Evolutionary conservation across 2,329 filamentous ascomycete genomes (phyloP).

Genomic region (Metarhizium anisopliae): DNA sequence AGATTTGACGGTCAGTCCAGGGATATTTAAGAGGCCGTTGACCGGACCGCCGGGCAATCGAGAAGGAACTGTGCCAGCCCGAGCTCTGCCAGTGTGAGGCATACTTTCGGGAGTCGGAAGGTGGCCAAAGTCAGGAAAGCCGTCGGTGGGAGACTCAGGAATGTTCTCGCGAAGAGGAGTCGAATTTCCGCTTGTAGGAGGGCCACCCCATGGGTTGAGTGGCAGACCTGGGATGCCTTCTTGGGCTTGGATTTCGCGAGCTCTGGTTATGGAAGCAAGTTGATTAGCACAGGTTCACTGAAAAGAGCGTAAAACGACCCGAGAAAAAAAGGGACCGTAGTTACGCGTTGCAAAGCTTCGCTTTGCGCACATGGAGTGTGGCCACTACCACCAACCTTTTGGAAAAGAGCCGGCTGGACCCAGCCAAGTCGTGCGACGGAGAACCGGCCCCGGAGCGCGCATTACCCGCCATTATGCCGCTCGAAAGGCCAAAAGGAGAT

Average conservation of each 20-base stretch:
- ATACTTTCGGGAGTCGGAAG: constrained; percentile 57
- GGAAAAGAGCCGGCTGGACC: constrained; percentile 69
- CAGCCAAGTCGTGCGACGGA: constrained; percentile 81
- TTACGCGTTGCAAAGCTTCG: neutral
- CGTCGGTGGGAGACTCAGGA: constrained; percentile 91
- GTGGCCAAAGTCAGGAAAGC: constrained; percentile 82
- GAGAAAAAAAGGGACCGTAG: neutral
- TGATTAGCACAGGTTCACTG: neutral
- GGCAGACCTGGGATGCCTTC: constrained; percentile 68
- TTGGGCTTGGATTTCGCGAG: constrained; percentile 93
- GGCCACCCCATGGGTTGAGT: constrained; percentile 81
- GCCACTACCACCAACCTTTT: constrained; percentile 66
- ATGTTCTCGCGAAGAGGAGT: constrained; percentile 96
- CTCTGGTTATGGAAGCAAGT: constrained; percentile 42
- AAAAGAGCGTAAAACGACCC: neutral
- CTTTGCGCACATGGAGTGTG: neutral
- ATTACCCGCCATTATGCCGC: constrained; percentile 51
- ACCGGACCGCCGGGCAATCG: constrained; percentile 72
- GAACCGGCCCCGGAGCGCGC: constrained; percentile 83
- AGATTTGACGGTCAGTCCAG: constrained; percentile 60
- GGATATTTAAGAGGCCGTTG: constrained; percentile 48
- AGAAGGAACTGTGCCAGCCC: constrained; percentile 93
- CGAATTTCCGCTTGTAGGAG: constrained; percentile 91
- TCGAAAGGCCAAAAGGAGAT: constrained; percentile 63
- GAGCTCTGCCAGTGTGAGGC: constrained; percentile 66